Base-by-base conservation (phyloP, 2,329 filamentous ascomycete genomes). In the Periconia digitata region DNA sequence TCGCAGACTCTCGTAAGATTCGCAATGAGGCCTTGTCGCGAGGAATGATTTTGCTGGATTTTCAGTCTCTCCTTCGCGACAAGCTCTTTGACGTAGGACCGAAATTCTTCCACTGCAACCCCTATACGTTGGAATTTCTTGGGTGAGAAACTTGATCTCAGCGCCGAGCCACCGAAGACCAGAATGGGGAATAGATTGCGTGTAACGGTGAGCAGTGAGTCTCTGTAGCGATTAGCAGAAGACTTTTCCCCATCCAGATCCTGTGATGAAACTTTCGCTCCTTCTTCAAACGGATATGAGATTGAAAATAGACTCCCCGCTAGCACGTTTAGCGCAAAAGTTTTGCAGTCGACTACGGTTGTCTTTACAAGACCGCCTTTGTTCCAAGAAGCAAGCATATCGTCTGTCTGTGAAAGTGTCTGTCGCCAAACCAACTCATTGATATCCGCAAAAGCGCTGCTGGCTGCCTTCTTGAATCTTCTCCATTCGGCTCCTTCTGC, bases 401-500 rank as follows among this genome's bases (percentile, higher is more conserved):
- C 49, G 8, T 47, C 13, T 2, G 36, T 49, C 37, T 64, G 60
- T 21, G 23, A 10, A 5, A 64, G 35, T 2, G 54, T 48, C 22
- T 54, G 23, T 20, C 43, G 27, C 61, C 61, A 67, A 3, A 64
- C 61, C 15, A 67, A 40, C 39, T 58, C 56, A 36, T 66, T 64
- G 39, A 58, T 63, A 40, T 66, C 64, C 3, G 50, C 62, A 36
- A 67, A 66, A 6, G 60, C 54, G 22, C 47, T 38, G 2, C 44
- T 51, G 2, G 62, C 60, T n/a, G 61, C 45, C 44, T 62, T 63
- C 10, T 60, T 55, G 27, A 64, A 60, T n/a, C 49, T 52, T 40
- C 56, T 47, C 62, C 64, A 67, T n/a, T 60, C 61, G 8, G 55
- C n/a, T 6, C 49, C 61, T 27, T 63, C 59, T 3, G 57, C 53